Base-by-base conservation (phyloP, 345 rosid genomes). In the Corymbia maculata region DNA sequence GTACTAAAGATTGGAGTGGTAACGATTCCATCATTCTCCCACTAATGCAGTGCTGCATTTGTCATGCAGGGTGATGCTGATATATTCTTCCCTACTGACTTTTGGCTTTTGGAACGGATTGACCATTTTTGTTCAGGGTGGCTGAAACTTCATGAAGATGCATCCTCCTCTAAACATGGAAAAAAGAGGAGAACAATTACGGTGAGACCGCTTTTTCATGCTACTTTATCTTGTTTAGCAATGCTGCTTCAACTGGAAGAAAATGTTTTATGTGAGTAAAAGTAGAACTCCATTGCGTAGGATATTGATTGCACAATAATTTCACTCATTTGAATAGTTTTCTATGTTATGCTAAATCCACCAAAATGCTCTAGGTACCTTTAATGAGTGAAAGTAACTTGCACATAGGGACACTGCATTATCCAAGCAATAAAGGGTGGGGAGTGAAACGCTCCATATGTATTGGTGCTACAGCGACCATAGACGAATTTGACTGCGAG, bases 91-190 rank as follows among this genome's bases (percentile, higher is more conserved):
- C 99, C 99, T 12, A 97, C 99, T 5, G 97, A 98, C 91, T 98
- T 98, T 89, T 94, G 93, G 96, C 97, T 98, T 75, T 93, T 98
- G 95, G 99, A 98, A 92, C 91, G 91, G 49, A 93, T 98, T 90
- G 99, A 98, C 61, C 99, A 98, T 92, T 95, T 95, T 90, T 95
- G 99, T 90, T 98, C 99, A 11, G 96, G 98, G 45, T 93, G 98
- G 96, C 88, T 89, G 92, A 95, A 96, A 88, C 90, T 53, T 85
- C 93, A 90, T 26, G 91, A 92, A 53, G 96, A 91, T 57, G 87
- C 92, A 86, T 92, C 95, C 75, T 92, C 95, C 59, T 93, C 96
- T 55, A 93, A 90, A 86, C 93, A 86, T 92, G 98, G 98, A 89
- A 98, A 94, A 92, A 97, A 92, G 93, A 93, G 99, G 89, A 93